A percentile compares a stretch with the other conserved stretches of the same genome.
These are phyloP conservation scores for Puccinia polysora DNA, from an alignment of 1,284 basidiomycete genomes.

Conservation along the genomic window DNA sequence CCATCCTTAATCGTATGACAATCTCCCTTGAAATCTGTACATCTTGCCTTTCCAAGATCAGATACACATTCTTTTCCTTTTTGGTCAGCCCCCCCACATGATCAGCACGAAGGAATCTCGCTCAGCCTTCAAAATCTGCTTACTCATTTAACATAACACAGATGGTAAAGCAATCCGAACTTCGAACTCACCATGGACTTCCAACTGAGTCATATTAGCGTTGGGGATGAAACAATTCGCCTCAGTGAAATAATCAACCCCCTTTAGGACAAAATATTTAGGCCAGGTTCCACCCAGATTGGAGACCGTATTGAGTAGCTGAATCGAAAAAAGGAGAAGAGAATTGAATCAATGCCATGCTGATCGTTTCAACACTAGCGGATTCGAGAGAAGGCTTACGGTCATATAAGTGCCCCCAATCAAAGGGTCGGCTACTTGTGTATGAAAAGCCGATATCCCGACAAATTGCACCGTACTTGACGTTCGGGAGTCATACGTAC, in stretches of 20 bases:
- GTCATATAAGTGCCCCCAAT: conserved; percentile 99
- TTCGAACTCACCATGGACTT: conserved; percentile 28
- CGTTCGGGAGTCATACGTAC: not conserved
- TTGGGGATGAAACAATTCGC: conserved; percentile 67
- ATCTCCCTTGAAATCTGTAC: conserved; percentile 68
- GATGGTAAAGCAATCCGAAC: not conserved
- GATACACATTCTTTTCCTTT: conserved; percentile 78
- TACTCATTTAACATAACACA: not conserved
- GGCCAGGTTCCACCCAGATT: conserved; percentile 99
- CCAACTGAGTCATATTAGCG: conserved; percentile 2
- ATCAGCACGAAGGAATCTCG: conserved; percentile 44
- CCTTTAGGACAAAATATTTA: conserved; percentile 83
- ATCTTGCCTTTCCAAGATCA: conserved; percentile 76
- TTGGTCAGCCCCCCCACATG: not conserved
- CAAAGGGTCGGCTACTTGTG: conserved; percentile 88
- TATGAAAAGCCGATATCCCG: conserved; percentile 96
- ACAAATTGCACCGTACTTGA: conserved; percentile 92
- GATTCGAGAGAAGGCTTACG: conserved; percentile 57
- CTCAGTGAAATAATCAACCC: conserved; percentile 77
- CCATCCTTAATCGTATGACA: conserved; percentile 84
- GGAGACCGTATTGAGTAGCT: conserved; percentile 91
- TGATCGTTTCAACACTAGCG: not conserved
- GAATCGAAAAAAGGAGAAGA: not conserved
- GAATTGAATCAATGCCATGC: not conserved
- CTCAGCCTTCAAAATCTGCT: not conserved